phyloP scores from a whole-genome alignment of 805 yeast genomes.

The Candida yuanshanica region DNA sequence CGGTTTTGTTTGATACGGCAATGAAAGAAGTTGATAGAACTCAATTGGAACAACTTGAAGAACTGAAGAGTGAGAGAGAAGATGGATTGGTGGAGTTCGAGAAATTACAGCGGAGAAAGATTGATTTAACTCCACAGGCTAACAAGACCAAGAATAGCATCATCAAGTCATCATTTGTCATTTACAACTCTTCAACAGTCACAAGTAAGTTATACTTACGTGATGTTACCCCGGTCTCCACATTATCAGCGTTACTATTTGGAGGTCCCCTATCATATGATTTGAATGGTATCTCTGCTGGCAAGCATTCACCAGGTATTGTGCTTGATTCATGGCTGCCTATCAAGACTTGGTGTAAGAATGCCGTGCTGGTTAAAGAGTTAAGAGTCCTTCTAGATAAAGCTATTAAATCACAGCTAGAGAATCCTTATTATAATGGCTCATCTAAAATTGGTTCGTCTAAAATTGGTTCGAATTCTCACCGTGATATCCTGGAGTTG shows the following conservation, averaged over 20 bases:
- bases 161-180: conserved; percentile 52
- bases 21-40: conserved; percentile 23
- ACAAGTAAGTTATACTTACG: conserved; percentile 67
- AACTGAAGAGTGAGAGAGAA: conserved; percentile 29
- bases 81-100: conserved; percentile 35
- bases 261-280: conserved; percentile 72
- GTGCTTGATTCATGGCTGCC: conserved; percentile 88
- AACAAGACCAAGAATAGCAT: conserved; percentile 27
- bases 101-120: conserved; percentile 22
- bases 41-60: conserved; percentile 18
- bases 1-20: conserved; percentile 56
- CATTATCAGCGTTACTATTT: conserved; percentile 68
- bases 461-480: conserved; percentile 9
- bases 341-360: conserved; percentile 87
- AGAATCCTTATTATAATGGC: conserved; percentile 38
- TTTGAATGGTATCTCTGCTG: conserved; percentile 32
- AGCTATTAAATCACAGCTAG: conserved; percentile 58
- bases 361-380: conserved; percentile 77
- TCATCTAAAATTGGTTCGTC: conserved; percentile 10
- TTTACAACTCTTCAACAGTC: conserved; percentile 52
- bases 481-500: conserved; percentile 31
- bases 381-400: conserved; percentile 61
- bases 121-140: conserved; percentile 37
- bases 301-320: conserved; percentile 71
- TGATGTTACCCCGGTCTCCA: conserved; percentile 75